A percentile compares a stretch with the other conserved stretches of the same genome.
Evolutionary conservation across 257 asterid species (phyloP).

Genomic region (Solanum acaule): DNA sequence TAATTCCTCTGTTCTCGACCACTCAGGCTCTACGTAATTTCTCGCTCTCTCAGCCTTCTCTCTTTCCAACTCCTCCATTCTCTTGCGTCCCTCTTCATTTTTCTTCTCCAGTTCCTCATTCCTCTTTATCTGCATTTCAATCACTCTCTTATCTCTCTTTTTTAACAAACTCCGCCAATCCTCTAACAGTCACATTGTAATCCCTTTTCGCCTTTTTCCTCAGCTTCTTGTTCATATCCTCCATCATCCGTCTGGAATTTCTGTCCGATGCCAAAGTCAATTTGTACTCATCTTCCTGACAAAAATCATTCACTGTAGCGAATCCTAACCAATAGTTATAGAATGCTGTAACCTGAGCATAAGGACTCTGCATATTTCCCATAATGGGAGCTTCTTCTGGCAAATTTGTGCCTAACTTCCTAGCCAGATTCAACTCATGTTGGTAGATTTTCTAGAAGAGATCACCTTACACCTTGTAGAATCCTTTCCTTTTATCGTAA

Average conservation of each 20-base stretch:
- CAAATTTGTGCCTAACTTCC: not conserved
- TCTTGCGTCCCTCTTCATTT: not conserved
- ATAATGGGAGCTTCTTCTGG: not conserved
- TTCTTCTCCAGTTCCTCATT: not conserved
- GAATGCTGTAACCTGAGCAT: not conserved
- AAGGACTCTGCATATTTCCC: not conserved
- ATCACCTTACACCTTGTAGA: not conserved
- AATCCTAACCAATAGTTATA: not conserved
- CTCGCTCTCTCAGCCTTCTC: not conserved
- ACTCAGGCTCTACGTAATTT: not conserved
- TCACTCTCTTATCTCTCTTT: not conserved
- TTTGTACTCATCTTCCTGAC: not conserved
- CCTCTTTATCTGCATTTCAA: not conserved
- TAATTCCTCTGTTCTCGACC: not conserved
- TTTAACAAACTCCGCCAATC: not conserved
- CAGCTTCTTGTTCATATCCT: not conserved
- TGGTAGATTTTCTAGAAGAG: not conserved
- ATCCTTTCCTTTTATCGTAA: not conserved
- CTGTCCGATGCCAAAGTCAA: not conserved
- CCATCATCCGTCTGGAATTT: not conserved
- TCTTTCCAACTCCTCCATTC: not conserved
- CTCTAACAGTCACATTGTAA: not conserved
- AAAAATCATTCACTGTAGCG: not conserved
- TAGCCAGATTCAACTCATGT: not conserved
- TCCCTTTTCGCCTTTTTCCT: not conserved